A percentile compares a stretch with the other conserved stretches of the same genome.
These are phyloP conservation scores for Cerioporus squamosus DNA, from an alignment of 1,284 basidiomycete species.

Conservation along the genomic window DNA sequence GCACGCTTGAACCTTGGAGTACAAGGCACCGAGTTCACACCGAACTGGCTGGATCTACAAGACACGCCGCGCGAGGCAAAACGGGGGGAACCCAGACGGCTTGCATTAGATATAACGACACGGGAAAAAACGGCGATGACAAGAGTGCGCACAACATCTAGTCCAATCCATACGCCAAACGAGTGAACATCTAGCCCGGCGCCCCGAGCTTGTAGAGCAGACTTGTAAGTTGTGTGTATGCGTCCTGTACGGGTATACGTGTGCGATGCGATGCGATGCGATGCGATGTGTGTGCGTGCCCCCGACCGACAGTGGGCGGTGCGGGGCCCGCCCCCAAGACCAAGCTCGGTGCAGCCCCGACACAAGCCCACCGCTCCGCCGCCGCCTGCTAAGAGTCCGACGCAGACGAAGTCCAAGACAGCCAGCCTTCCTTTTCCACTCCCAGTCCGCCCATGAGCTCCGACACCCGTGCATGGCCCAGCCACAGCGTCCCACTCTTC, in stretches of 20 bases:
- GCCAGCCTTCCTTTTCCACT: constrained; percentile 1
- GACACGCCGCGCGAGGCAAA: neutral
- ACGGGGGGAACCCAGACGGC: constrained; percentile 12
- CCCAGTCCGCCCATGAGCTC: neutral
- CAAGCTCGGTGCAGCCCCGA: constrained; percentile 11
- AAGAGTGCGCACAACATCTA: constrained; percentile 22
- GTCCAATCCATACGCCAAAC: constrained; percentile 12
- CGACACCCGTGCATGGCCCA: constrained; percentile 20
- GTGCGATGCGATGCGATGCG: neutral
- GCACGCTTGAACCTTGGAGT: no score
- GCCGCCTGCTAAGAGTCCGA: constrained; percentile 5
- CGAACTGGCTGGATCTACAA: neutral
- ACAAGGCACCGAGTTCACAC: no score
- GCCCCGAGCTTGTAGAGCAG: neutral
- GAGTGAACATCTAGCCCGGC: constrained; percentile 5
- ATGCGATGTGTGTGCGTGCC: neutral
- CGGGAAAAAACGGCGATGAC: constrained; percentile 16
- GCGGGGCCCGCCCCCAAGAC: constrained; percentile 3
- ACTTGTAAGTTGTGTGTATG: no score
- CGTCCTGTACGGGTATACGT: constrained; percentile 14
- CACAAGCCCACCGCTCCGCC: neutral
- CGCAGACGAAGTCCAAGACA: constrained; percentile 7
- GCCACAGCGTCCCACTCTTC: constrained; percentile 26
- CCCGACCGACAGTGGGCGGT: neutral
- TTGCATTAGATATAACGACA: constrained; percentile 25